Evolutionary conservation across 2,329 filamentous ascomycete genomes (phyloP).

Genomic region (Hirsutella minnesotensis): DNA sequence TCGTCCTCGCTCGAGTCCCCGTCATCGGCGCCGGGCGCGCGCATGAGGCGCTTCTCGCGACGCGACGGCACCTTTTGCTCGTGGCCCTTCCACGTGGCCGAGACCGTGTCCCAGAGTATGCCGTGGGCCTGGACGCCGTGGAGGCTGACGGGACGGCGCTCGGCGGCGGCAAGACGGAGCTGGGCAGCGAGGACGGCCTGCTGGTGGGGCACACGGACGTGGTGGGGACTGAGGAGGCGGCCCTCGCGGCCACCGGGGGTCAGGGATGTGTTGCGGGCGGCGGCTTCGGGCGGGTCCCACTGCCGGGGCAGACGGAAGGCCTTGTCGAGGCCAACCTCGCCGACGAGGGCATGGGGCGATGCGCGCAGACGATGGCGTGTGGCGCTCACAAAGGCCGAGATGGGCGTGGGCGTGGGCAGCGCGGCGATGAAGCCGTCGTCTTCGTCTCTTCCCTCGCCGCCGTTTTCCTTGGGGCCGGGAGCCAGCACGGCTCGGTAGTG

Average conservation of each 20-base stretch:
- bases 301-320: slow-evolving; percentile 59
- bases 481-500: slow-evolving; percentile 62
- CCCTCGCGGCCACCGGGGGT: slow-evolving; percentile 64
- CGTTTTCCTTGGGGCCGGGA: slow-evolving; percentile 21
- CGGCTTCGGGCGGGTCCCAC: slow-evolving; percentile 28
- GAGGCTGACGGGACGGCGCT: slow-evolving; percentile 53
- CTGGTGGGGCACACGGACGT: slow-evolving; percentile 60
- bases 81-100: slow-evolving; percentile 57
- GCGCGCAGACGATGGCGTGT: slow-evolving; percentile 42
- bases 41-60: slow-evolving; percentile 39
- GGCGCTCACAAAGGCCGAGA: slow-evolving; percentile 45
- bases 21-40: slow-evolving; percentile 33
- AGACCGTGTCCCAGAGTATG: slow-evolving; percentile 51
- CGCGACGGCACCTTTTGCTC: slow-evolving; percentile 51
- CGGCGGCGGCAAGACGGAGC: slow-evolving; percentile 57
- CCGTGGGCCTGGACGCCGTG: slow-evolving; percentile 72
- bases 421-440: slow-evolving; percentile 29
- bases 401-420: slow-evolving; percentile 48
- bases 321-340: slow-evolving; percentile 69
- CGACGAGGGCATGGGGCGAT: slow-evolving; percentile 55
- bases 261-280: slow-evolving; percentile 22
- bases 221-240: slow-evolving; percentile 52
- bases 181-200: slow-evolving; percentile 53
- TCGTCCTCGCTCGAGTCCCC: slow-evolving; percentile 21
- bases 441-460: slow-evolving; percentile 6